A percentile compares a stretch with the other conserved stretches of the same genome.
phyloP scores from a whole-genome alignment of 2,329 filamentous ascomycete species.

The Magnaporthales sp. region DNA sequence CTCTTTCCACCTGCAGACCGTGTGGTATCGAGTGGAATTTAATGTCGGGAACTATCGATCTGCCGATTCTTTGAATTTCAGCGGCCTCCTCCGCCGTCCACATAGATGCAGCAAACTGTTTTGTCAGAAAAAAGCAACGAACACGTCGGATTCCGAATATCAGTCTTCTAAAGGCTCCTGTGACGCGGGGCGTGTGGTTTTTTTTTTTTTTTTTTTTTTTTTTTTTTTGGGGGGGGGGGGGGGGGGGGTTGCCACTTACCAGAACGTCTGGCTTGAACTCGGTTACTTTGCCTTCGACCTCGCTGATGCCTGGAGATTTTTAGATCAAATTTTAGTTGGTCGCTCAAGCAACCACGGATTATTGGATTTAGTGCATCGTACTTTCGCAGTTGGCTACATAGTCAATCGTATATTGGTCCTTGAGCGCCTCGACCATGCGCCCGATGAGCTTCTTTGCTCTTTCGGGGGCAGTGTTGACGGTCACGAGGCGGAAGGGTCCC shows the following conservation, averaged over 20 bases:
- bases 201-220: too few species aligned
- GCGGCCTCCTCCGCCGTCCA: constrained; percentile 37
- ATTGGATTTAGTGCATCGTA: constrained; percentile 21
- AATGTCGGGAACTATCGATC: constrained; percentile 32
- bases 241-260: too few species aligned
- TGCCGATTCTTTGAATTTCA: constrained; percentile 34
- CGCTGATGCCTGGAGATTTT: constrained; percentile 36
- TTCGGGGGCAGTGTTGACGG: constrained; percentile 60
- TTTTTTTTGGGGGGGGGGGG: too few species aligned
- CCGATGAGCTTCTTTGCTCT: constrained; percentile 55
- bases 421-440: constrained; percentile 49
- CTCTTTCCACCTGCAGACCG: constrained; percentile 42
- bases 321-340: too few species aligned
- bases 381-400: constrained; percentile 54
- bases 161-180: too few species aligned
- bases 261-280: constrained; percentile 20
- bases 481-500: constrained; percentile 55
- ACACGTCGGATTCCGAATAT: too few species aligned
- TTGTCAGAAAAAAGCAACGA: too few species aligned
- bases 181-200: not conserved
- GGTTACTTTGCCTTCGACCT: constrained; percentile 30
- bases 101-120: constrained; percentile 53
- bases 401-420: constrained; percentile 54
- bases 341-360: too few species aligned
- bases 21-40: constrained; percentile 44